Conservation (phyloP, 495 filamentous ascomycete genomes). For the Jackrogersella multiformis region DNA sequence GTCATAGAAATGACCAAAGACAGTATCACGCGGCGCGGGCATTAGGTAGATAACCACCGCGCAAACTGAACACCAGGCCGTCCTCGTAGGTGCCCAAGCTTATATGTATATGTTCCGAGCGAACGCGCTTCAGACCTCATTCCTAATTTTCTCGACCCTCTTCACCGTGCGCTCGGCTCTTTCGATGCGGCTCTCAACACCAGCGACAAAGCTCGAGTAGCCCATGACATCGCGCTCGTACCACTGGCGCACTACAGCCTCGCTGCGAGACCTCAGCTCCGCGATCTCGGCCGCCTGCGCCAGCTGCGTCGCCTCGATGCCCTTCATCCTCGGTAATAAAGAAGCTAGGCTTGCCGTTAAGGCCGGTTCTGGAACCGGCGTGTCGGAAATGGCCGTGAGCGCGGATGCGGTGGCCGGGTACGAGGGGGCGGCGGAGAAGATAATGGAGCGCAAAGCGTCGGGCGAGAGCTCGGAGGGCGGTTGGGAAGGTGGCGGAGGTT, state of each 20-base stretch:
- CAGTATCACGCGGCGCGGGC: too few species aligned
- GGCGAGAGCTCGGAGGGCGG: constrained; percentile 54
- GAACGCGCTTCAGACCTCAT: constrained; percentile 38
- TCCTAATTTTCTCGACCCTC: constrained; percentile 60
- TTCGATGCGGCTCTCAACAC: constrained; percentile 74
- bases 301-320: constrained; percentile 70
- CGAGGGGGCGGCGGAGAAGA: constrained; percentile 76
- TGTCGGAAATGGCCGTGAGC: constrained; percentile 78
- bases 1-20: too few species aligned
- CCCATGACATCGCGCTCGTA: constrained; percentile 77
- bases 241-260: constrained; percentile 77
- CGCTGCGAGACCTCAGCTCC: constrained; percentile 76
- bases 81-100: not conserved
- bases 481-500: constrained; percentile 46
- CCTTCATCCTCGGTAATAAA: constrained; percentile 75
- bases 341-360: constrained; percentile 72
- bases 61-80: not conserved
- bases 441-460: constrained; percentile 67
- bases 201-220: constrained; percentile 75
- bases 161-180: constrained; percentile 72
- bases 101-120: not conserved
- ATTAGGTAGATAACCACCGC: not conserved
- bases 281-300: constrained; percentile 77
- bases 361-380: constrained; percentile 75
- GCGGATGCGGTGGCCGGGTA: constrained; percentile 82